A percentile compares a stretch with the other conserved stretches of the same genome.
These are phyloP conservation scores for Endothia cerciana DNA, from an alignment of 2,329 filamentous ascomycete genomes.

Conservation along the genomic window DNA sequence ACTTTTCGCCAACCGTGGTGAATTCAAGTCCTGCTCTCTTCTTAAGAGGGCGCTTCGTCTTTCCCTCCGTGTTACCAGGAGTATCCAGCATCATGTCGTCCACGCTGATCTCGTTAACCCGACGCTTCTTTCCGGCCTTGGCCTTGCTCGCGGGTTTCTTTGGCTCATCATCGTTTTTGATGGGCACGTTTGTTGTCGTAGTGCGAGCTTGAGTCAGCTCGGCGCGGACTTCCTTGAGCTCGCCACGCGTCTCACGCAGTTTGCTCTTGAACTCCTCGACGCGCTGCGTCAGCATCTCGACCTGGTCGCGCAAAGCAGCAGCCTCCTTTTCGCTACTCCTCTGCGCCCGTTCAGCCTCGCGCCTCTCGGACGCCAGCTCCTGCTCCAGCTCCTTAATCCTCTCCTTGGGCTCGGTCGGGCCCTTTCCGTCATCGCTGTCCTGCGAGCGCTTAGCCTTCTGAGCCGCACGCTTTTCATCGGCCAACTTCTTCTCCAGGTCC, in stretches of 20 bases:
- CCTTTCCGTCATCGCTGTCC: constrained; percentile 39
- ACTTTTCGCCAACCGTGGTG: constrained; percentile 78
- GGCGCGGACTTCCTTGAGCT: constrained; percentile 66
- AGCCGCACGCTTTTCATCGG: constrained; percentile 26
- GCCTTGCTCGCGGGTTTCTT: constrained; percentile 40
- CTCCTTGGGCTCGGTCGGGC: constrained; percentile 36
- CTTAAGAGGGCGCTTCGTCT: constrained; percentile 43
- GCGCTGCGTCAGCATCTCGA: constrained; percentile 70
- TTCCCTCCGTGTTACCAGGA: constrained; percentile 42
- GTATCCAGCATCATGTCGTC: constrained; percentile 55
- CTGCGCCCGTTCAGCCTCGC: constrained; percentile 35
- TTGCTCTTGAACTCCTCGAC: constrained; percentile 72
- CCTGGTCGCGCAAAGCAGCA: constrained; percentile 64
- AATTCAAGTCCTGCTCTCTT: constrained; percentile 64
- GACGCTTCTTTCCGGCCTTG: constrained; percentile 50
- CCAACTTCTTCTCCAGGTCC: constrained; percentile 38
- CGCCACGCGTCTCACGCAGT: constrained; percentile 69
- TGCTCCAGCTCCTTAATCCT: constrained; percentile 46
- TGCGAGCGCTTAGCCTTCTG: constrained; percentile 41
- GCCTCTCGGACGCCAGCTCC: constrained; percentile 39
- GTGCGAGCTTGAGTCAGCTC: constrained; percentile 45
- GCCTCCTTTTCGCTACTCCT: constrained; percentile 57
- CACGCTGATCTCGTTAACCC: constrained; percentile 48
- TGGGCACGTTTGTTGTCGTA: constrained; percentile 36
- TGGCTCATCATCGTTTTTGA: constrained; percentile 29